Base-by-base conservation (phyloP, 2,329 filamentous ascomycete genomes). In the Aureobasidium sp. region DNA sequence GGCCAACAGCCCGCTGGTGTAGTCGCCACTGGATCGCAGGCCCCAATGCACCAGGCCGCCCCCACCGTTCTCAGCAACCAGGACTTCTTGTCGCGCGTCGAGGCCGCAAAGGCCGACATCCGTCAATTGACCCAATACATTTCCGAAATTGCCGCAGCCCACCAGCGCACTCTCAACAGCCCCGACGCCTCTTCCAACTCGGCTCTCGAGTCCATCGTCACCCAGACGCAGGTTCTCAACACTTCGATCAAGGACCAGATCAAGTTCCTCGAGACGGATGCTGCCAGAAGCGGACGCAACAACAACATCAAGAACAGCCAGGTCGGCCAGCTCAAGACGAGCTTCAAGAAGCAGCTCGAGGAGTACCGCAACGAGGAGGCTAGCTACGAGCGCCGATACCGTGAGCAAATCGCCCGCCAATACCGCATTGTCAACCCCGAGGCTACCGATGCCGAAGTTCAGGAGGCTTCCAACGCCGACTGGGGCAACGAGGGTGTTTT, bases 381-480 rank as follows among this genome's bases (percentile, higher is more conserved):
- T 62, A 79, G 81, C 47, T 92, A 90, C 77, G 81, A 83, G 69
- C 79, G 83, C 70, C 79, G 85, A 65, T 90, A 90, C 73, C 82
- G 86, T 63, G 87, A 91, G 64, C 87, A 90, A 73, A 90, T 93
- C 70, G 84, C 84, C 61, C 82, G 89, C 68, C 89, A 94, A 74
- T 92, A 89, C 74, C 81, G 84, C 60, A 91, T 93, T 69, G 88
- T 90, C 66, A 90, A 91, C 71, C 89, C 89, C 55, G 85, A 90
- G 46, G 89, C 89, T n/a, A 82, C 81, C 51, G 87, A 91, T 62
- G 77, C 81, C 1, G 87, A 93, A 73, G 85, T 92, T 2, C 77
- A 80, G 51, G 78, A 89, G 71, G 88, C 88, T 3, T 78, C 84
- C 25, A 79, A 89, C 66, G 78, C 84, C 58, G 85, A 91, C 70